phyloP scores from a whole-genome alignment of 2,329 filamentous ascomycete genomes.

The Talaromyces amestolkiae region DNA sequence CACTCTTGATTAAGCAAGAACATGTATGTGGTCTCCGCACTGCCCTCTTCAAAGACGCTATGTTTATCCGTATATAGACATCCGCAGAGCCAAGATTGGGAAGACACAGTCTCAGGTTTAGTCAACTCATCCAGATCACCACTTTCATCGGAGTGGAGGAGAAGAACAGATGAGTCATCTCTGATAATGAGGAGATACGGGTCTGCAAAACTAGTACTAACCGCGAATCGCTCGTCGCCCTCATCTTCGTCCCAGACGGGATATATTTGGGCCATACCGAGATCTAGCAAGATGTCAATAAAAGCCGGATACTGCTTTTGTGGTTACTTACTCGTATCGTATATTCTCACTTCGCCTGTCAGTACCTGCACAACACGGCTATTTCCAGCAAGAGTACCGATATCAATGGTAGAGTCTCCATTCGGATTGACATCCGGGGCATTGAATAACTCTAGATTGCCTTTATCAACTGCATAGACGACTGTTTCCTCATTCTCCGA shows the following conservation, averaged over 20 bases:
- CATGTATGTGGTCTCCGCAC: slow-evolving; percentile 60
- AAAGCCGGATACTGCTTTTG: background rate
- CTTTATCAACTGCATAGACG: slow-evolving; percentile 71
- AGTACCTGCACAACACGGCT: slow-evolving; percentile 84
- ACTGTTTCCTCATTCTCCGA: slow-evolving; percentile 72
- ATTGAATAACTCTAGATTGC: slow-evolving; percentile 70
- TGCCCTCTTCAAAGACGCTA: slow-evolving; percentile 50
- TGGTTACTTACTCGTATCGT: slow-evolving; percentile 71
- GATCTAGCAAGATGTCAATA: slow-evolving; percentile 52
- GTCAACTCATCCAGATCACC: slow-evolving; percentile 84
- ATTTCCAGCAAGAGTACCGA: slow-evolving; percentile 76
- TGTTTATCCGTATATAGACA: slow-evolving; percentile 73
- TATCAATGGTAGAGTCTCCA: slow-evolving; percentile 80
- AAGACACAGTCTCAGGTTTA: slow-evolving; percentile 56
- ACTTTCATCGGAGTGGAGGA: slow-evolving; percentile 75
- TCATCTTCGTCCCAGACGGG: slow-evolving; percentile 90
- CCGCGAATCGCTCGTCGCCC: slow-evolving; percentile 69
- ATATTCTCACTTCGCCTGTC: slow-evolving; percentile 81
- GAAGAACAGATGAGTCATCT: slow-evolving; percentile 75
- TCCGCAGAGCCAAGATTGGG: slow-evolving; percentile 75
- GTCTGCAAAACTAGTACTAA: slow-evolving; percentile 80
- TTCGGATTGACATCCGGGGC: slow-evolving; percentile 90
- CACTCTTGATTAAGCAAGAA: slow-evolving; percentile 76
- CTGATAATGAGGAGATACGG: slow-evolving; percentile 80
- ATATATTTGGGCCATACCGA: slow-evolving; percentile 85